Conservation (phyloP, 2,329 filamentous ascomycete genomes). For the Pseudogymnoascus sp. region DNA sequence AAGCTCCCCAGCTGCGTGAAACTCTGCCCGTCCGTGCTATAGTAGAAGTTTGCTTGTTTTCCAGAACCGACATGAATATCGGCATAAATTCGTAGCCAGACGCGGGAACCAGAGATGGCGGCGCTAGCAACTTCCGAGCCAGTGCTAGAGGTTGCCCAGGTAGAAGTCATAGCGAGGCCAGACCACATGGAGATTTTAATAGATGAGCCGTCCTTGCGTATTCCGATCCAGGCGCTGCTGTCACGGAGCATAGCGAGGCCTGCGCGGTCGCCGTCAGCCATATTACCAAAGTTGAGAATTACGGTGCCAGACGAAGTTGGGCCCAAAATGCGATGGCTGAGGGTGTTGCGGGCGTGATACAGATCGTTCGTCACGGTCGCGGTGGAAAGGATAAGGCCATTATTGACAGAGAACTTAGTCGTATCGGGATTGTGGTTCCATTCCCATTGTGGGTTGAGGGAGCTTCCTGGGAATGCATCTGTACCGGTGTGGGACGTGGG, state of each 20-base stretch:
- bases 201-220: constrained; percentile 33
- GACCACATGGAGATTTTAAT: constrained; percentile 25
- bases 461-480: constrained; percentile 38
- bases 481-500: constrained; percentile 30
- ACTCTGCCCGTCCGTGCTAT: constrained; percentile 36
- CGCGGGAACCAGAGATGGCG: constrained; percentile 16
- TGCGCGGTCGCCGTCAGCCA: constrained; percentile 44
- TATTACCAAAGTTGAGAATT: constrained; percentile 39
- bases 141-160: constrained; percentile 28
- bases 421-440: constrained; percentile 57
- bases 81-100: constrained; percentile 34
- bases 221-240: constrained; percentile 44
- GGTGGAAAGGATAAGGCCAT: constrained; percentile 41
- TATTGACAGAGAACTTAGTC: constrained; percentile 36
- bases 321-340: constrained; percentile 41
- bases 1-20: constrained; percentile 33
- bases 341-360: constrained; percentile 39
- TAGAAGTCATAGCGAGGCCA: constrained; percentile 27
- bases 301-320: constrained; percentile 42
- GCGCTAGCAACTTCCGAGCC: constrained; percentile 25
- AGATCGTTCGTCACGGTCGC: constrained; percentile 46
- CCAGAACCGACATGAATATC: constrained; percentile 29
- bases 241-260: constrained; percentile 49
- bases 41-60: constrained; percentile 32
- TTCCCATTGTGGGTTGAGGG: constrained; percentile 44